Base-by-base conservation (phyloP, 768 basidiomycete species). In the Leccinellum rugosiceps region DNA sequence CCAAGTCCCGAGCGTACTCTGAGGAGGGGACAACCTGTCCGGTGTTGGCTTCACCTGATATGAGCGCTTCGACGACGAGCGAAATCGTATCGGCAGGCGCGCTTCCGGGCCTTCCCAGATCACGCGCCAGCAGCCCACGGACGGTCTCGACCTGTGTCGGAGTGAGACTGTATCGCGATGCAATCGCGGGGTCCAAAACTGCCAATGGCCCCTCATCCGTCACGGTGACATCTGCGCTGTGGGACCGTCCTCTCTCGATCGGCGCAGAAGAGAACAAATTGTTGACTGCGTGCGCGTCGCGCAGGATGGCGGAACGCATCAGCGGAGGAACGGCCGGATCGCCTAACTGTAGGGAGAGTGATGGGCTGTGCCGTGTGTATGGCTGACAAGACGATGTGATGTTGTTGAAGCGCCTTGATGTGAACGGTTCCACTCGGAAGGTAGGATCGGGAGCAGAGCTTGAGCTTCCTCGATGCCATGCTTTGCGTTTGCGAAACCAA, bases 401-500 rank as follows among this genome's bases (percentile, higher is more conserved):
- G 25, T 25, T 43, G 15, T 3, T 28, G 3, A 8, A 23, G 25
- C 46, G n/a, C 2, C 58, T 50, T 14, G 62, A 56, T 17, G 10
- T 35, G 32, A 58, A 62, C 4, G 57, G 62, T 13, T 50, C 28
- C 6, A 44, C 43, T 13, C 46, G 53, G 25, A 49, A 30, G 13
- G 50, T 3, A 4, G 50, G 28, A 30, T 54, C 28, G 1, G 35
- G 23, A n/a, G n/a, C n/a, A n/a, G n/a, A n/a, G n/a, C n/a, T n/a
- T n/a, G n/a, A n/a, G n/a, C n/a, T n/a, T n/a, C n/a, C n/a, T n/a
- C n/a, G n/a, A n/a, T n/a, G n/a, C n/a, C n/a, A n/a, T n/a, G n/a
- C n/a, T n/a, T 26, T 57, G 38, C 50, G 57, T 46, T 48, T 66
- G 43, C 59, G 58, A 8, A 26, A 55, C 26, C 26, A 62, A 23